phyloP scores from a whole-genome alignment of 495 filamentous ascomycete species.

The Aspergillus olivimuriae region DNA sequence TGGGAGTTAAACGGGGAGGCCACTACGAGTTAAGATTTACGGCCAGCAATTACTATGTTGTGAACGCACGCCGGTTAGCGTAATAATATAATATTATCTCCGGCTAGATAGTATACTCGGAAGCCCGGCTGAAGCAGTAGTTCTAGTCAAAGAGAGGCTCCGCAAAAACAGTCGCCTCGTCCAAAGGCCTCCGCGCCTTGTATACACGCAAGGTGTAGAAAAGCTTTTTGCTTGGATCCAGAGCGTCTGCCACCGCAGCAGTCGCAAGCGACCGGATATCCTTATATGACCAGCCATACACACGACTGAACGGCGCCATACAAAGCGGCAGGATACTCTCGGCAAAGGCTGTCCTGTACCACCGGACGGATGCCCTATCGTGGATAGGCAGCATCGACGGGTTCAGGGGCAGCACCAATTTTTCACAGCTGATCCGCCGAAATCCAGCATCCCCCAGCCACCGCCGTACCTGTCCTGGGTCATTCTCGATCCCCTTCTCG shows the following conservation, averaged over 20 bases:
- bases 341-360: neutral
- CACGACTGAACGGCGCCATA: neutral
- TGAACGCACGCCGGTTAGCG: too few relatives aligned
- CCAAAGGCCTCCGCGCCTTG: neutral
- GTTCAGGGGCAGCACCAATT: neutral
- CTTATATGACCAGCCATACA: neutral
- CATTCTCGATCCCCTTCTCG: neutral
- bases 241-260: neutral
- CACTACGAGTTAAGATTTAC: too few relatives aligned
- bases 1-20: too few relatives aligned
- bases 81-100: too few relatives aligned
- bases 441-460: neutral
- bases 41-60: too few relatives aligned
- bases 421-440: neutral
- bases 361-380: neutral
- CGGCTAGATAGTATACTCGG: too few relatives aligned
- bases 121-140: too few relatives aligned
- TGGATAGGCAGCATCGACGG: neutral
- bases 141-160: too few relatives aligned
- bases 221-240: neutral
- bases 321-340: neutral
- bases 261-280: neutral
- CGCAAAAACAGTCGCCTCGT: too few relatives aligned
- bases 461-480: neutral
- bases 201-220: neutral